Conservation (phyloP, 768 basidiomycete genomes). For the Lentinula boryana region DNA sequence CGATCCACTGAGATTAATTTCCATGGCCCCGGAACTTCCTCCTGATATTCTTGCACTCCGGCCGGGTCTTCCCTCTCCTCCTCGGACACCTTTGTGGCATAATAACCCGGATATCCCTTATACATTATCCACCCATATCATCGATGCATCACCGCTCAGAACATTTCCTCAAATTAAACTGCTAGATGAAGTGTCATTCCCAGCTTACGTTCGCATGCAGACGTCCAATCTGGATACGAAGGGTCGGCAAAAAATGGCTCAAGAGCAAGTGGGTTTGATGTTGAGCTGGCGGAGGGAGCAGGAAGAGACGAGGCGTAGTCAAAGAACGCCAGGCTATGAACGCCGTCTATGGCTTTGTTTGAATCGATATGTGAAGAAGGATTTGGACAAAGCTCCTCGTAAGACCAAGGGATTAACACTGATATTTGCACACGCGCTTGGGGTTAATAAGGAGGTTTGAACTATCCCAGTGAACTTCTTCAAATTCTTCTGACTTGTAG, state of each 20-base stretch:
- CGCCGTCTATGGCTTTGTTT: conserved; percentile 59
- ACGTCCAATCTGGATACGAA: conserved; percentile 29
- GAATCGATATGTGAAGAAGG: conserved; percentile 54
- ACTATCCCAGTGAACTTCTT: background rate
- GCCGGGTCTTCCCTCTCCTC: background rate
- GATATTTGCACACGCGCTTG: conserved; percentile 79
- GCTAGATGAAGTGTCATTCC: conserved; percentile 24
- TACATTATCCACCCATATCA: conserved; percentile 44
- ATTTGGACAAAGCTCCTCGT: conserved; percentile 3
- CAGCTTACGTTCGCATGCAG: conserved; percentile 1
- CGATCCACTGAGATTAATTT: background rate
- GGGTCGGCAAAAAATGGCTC: conserved; percentile 15
- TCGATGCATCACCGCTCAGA: conserved; percentile 46
- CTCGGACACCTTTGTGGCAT: background rate
- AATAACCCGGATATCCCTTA: conserved; percentile 17
- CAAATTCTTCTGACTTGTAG: background rate
- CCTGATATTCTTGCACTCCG: background rate
- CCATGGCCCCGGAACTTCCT: background rate
- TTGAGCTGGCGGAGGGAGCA: conserved; percentile 24
- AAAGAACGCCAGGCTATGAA: background rate
- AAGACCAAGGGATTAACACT: conserved; percentile 36
- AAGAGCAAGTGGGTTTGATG: conserved; percentile 19
- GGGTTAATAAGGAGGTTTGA: conserved; percentile 79
- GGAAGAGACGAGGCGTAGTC: background rate
- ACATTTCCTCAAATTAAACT: conserved; percentile 28